Percentiles rank a stretch among this genome's conserved stretches.
Evolutionary conservation across 345 rosid genomes (phyloP).

Genomic region (Kernera saxatilis): DNA sequence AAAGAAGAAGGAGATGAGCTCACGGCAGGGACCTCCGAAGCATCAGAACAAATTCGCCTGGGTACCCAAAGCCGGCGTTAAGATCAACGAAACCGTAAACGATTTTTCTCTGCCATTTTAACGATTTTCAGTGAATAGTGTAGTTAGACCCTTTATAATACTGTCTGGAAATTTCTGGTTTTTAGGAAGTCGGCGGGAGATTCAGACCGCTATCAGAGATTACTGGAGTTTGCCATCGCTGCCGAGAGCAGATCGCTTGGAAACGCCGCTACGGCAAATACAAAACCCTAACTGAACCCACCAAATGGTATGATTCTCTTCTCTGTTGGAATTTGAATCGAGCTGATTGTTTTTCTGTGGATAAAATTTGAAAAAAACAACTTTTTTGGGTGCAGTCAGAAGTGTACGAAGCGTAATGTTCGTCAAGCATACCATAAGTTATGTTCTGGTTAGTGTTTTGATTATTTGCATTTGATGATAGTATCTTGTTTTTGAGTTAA

Average conservation of each 20-base stretch:
- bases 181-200: conserved; percentile 48
- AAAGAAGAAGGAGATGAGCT: conserved; percentile 44
- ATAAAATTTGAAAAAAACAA: background rate
- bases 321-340: background rate
- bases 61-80: conserved; percentile 85
- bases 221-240: conserved; percentile 81
- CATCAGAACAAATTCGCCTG: conserved; percentile 79
- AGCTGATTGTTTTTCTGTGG: background rate
- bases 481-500: background rate
- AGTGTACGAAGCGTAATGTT: conserved; percentile 69
- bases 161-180: background rate
- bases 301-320: conserved; percentile 58
- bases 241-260: conserved; percentile 94
- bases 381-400: conserved; percentile 5
- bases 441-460: conserved; percentile 65
- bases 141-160: background rate
- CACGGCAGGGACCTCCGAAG: conserved; percentile 72
- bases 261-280: conserved; percentile 92
- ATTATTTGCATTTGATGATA: background rate
- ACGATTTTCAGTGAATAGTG: background rate
- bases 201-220: conserved; percentile 65
- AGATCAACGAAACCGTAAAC: conserved; percentile 75
- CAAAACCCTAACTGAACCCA: conserved; percentile 67
- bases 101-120: background rate
- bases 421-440: conserved; percentile 95